A percentile compares a stretch with the other conserved stretches of the same genome.
Conservation (phyloP, 768 basidiomycete species). For the Naganishia onofrii region DNA sequence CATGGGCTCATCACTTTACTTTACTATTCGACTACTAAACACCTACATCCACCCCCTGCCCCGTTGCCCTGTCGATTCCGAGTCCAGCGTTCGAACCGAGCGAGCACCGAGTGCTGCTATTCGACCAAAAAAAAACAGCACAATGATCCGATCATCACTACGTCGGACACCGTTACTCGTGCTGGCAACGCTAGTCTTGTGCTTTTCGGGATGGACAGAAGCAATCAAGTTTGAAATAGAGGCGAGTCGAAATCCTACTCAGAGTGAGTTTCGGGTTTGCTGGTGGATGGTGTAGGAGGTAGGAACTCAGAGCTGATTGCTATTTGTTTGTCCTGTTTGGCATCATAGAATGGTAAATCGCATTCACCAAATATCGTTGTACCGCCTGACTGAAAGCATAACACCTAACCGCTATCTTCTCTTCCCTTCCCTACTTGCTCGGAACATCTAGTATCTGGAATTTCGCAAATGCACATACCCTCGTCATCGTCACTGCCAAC, state of each 20-base stretch:
- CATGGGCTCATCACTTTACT: no score
- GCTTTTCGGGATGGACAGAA: constrained; percentile 5
- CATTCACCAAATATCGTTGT: no score
- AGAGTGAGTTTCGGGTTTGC: no score
- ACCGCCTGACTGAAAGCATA: no score
- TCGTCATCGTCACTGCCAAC: constrained; percentile 95
- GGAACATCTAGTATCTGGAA: constrained; percentile 74
- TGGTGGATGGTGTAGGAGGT: neutral
- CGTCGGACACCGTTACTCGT: constrained; percentile 13
- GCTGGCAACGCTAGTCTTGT: neutral
- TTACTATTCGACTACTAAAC: no score
- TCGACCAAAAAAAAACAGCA: no score
- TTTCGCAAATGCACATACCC: constrained; percentile 73
- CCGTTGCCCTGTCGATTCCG: no score
- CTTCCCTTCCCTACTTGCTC: neutral
- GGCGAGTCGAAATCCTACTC: constrained; percentile 67
- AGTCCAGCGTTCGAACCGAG: no score
- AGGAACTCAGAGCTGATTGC: neutral
- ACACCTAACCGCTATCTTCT: no score
- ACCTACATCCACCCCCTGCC: no score
- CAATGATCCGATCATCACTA: neutral
- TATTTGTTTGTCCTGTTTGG: neutral
- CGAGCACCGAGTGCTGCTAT: no score
- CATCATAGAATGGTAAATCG: constrained; percentile 45
- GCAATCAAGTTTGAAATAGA: constrained; percentile 84